Percentiles rank a stretch among this genome's conserved stretches.
These are phyloP conservation scores for Castanea sativa DNA, from an alignment of 306 rosid species.

Conservation along the genomic window DNA sequence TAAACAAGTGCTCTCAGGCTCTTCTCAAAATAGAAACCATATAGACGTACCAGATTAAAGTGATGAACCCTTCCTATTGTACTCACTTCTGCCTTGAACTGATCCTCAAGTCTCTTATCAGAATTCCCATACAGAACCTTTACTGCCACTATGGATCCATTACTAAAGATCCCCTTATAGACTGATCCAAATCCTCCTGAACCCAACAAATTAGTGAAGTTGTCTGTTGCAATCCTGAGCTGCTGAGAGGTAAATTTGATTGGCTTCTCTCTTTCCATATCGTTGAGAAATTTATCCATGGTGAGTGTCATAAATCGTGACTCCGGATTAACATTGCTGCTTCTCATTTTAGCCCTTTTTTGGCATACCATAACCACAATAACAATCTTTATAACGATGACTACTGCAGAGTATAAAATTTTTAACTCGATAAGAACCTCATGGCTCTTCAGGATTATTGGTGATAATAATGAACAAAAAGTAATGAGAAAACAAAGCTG, in stretches of 20 bases:
- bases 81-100: conserved; percentile 46
- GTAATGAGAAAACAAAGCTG: background rate
- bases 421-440: background rate
- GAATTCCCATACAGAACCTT: conserved; percentile 39
- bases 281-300: too few species aligned
- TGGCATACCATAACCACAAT: conserved; percentile 4
- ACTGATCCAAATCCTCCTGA: conserved; percentile 48
- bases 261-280: too few species aligned
- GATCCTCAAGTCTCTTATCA: conserved; percentile 36
- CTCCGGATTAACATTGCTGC: background rate
- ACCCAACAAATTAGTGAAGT: conserved; percentile 37
- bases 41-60: conserved; percentile 35
- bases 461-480: background rate
- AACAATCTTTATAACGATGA: conserved; percentile 14
- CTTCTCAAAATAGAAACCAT: conserved; percentile 39
- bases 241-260: conserved; percentile 12
- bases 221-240: conserved; percentile 36
- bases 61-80: conserved; percentile 48
- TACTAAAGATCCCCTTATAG: conserved; percentile 35
- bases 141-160: conserved; percentile 39
- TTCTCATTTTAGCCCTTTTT: background rate
- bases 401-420: conserved; percentile 21
- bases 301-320: background rate
- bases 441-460: background rate
- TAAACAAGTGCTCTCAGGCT: conserved; percentile 35